phyloP scores from a whole-genome alignment of 805 yeast species.

The Wickerhamomyces hampshirensis region DNA sequence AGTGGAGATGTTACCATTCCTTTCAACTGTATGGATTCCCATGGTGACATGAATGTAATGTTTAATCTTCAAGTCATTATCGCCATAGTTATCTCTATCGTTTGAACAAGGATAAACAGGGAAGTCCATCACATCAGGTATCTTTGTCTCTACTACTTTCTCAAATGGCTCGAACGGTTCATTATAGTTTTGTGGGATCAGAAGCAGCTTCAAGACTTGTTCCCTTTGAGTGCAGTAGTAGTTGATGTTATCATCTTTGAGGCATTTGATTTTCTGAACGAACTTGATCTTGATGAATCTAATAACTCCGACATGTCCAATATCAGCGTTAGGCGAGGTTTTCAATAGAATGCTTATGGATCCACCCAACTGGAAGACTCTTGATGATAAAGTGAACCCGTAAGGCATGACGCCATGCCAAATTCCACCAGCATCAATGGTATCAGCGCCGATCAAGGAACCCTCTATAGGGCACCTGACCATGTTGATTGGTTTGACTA shows the following conservation, averaged over 20 bases:
- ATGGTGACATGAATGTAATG: conserved; percentile 12
- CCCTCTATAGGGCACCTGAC: conserved; percentile 14
- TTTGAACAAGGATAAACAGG: conserved; percentile 15
- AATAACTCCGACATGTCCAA: conserved; percentile 4
- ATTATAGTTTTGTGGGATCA: neutral
- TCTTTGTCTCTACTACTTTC: neutral
- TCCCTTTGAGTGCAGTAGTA: conserved; percentile 4
- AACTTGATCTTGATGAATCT: conserved; percentile 12
- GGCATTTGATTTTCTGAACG: conserved; percentile 15
- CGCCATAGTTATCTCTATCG: conserved; percentile 4
- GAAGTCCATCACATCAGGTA: conserved; percentile 11
- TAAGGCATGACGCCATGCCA: conserved; percentile 19
- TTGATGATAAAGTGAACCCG: conserved; percentile 12
- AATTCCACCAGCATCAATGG: conserved; percentile 8
- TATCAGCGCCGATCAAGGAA: conserved; percentile 11
- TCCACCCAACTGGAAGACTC: conserved; percentile 13
- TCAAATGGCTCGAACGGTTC: conserved; percentile 2
- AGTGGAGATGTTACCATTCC: neutral
- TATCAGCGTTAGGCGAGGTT: conserved; percentile 4
- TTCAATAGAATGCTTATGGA: conserved; percentile 7
- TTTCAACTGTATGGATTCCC: conserved; percentile 5
- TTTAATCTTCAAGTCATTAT: conserved; percentile 6
- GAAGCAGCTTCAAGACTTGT: conserved; percentile 1
- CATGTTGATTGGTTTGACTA: conserved; percentile 6
- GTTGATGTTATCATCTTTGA: too few species aligned